Conservation (phyloP, 2,329 filamentous ascomycete species). For the Sclerotinia minor region DNA sequence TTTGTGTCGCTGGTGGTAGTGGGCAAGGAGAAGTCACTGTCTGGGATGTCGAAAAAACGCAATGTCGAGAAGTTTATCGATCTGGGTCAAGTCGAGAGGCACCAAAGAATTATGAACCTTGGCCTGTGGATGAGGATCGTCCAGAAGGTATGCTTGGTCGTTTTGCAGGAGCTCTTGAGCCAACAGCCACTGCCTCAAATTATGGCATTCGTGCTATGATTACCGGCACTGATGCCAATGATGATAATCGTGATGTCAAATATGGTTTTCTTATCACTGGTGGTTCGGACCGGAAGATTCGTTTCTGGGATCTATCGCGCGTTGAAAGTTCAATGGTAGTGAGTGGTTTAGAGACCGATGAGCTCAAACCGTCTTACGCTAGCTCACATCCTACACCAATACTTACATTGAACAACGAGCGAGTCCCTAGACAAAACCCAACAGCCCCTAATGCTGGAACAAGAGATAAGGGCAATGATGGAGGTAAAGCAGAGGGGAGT, state of each 20-base stretch:
- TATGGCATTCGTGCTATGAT: conserved; percentile 74
- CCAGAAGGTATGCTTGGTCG: conserved; percentile 83
- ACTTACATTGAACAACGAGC: conserved; percentile 66
- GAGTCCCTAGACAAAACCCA: conserved; percentile 36
- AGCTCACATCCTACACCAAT: conserved; percentile 61
- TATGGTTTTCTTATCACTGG: conserved; percentile 84
- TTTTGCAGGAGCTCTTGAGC: conserved; percentile 75
- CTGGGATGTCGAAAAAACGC: conserved; percentile 90
- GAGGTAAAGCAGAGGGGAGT: conserved; percentile 36
- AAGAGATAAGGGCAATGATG: conserved; percentile 23
- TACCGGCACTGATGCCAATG: conserved; percentile 67
- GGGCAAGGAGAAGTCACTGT: conserved; percentile 86
- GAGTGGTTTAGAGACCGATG: conserved; percentile 72
- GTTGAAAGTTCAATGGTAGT: conserved; percentile 78
- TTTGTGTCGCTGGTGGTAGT: conserved; percentile 86
- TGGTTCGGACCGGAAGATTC: conserved; percentile 84
- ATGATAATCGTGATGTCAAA: conserved; percentile 70
- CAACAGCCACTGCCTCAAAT: conserved; percentile 51
- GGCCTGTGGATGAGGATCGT: conserved; percentile 87
- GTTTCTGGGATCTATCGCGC: conserved; percentile 87
- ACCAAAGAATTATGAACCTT: conserved; percentile 72
- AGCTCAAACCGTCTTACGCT: conserved; percentile 72
- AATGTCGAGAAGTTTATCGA: conserved; percentile 87
- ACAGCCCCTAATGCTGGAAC: conserved; percentile 41
- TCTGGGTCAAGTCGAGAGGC: conserved; percentile 59